These are phyloP conservation scores for Clonostachys byssicola DNA, from an alignment of 2,329 filamentous ascomycete species.

Conservation along the genomic window DNA sequence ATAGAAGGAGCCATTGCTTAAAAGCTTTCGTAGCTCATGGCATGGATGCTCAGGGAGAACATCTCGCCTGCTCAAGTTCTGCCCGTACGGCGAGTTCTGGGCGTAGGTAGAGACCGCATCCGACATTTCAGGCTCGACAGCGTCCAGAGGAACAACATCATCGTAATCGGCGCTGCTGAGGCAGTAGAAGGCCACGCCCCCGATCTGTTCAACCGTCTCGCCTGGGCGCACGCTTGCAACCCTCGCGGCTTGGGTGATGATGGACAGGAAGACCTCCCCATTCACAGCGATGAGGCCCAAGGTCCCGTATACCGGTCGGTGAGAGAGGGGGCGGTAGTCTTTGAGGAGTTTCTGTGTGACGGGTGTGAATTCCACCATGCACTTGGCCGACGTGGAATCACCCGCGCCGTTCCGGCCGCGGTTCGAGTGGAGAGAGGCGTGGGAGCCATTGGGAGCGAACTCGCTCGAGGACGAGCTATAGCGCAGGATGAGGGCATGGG, in stretches of 20 bases:
- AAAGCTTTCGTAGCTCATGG: conserved; percentile 81
- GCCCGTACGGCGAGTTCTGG: conserved; percentile 29
- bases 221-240: conserved; percentile 81
- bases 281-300: conserved; percentile 82
- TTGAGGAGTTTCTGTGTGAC: conserved; percentile 61
- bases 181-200: conserved; percentile 87
- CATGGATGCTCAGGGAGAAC: conserved; percentile 80
- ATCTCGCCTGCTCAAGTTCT: conserved; percentile 60
- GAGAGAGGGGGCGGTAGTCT: conserved; percentile 73
- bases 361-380: conserved; percentile 83
- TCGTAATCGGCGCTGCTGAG: conserved; percentile 85
- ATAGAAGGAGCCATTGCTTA: conserved; percentile 93
- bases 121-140: conserved; percentile 41
- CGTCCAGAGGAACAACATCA: conserved; percentile 58
- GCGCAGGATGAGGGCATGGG: conserved; percentile 80
- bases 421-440: conserved; percentile 44
- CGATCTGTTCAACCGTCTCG: conserved; percentile 85
- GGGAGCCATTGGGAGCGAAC: conserved; percentile 51
- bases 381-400: conserved; percentile 48
- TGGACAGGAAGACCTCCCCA: conserved; percentile 83
- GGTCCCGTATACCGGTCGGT: conserved; percentile 76
- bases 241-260: conserved; percentile 74
- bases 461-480: conserved; percentile 67
- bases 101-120: conserved; percentile 44
- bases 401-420: conserved; percentile 27